Percentiles rank a stretch among this genome's conserved stretches.
Conservation (phyloP, 345 rosid species). For the Reutealis trisperma region DNA sequence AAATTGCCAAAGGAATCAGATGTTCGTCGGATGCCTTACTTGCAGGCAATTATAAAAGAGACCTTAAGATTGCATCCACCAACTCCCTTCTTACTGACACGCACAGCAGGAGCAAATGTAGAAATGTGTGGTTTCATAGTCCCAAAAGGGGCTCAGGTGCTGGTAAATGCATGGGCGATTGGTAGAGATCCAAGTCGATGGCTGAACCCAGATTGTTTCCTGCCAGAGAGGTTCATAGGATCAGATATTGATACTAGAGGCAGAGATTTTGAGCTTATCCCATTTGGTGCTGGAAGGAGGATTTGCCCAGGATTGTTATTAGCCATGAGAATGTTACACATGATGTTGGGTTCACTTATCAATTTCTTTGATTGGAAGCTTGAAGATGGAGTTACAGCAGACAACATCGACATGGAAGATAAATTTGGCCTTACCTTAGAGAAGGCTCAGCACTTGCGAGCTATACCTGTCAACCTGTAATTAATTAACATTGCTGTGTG, state of each 20-base stretch:
- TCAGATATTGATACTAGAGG: background rate
- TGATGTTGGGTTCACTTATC: background rate
- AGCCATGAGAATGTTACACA: background rate
- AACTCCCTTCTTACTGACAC: conserved; percentile 37
- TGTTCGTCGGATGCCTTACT: conserved; percentile 25
- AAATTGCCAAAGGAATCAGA: conserved; percentile 34
- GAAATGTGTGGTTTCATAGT: conserved; percentile 33
- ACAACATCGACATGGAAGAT: background rate
- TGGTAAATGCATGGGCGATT: conserved; percentile 51
- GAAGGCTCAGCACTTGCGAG: no score
- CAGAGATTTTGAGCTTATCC: background rate
- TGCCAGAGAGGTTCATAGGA: conserved; percentile 1
- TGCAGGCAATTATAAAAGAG: conserved; percentile 51
- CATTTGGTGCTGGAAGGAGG: background rate
- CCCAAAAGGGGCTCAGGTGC: conserved; percentile 42
- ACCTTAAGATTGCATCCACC: conserved; percentile 53
- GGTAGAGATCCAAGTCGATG: conserved; percentile 17
- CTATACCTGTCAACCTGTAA: no score
- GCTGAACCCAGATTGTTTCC: background rate
- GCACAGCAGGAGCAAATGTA: conserved; percentile 31
- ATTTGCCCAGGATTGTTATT: conserved; percentile 7
- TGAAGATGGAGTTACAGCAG: background rate
- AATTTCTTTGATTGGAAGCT: conserved; percentile 7
- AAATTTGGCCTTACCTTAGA: background rate
- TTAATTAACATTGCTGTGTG: no score